These are phyloP conservation scores for Phymatotrichopsis omnivora DNA, from an alignment of 2,329 filamentous ascomycete genomes.

Conservation along the genomic window DNA sequence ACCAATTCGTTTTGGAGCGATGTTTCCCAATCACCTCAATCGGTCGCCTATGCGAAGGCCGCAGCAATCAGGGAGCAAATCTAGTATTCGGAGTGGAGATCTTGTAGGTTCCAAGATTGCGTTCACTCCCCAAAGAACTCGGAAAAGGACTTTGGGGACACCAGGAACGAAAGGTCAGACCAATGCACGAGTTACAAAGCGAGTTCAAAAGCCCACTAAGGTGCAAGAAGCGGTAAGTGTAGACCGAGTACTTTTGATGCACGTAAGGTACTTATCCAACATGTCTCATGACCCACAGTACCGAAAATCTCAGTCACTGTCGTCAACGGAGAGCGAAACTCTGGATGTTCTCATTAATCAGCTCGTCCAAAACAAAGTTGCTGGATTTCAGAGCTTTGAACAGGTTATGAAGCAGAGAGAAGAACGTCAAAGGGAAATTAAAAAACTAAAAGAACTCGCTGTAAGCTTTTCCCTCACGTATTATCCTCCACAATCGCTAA, in stretches of 20 bases:
- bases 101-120: no score
- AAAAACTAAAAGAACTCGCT: slow-evolving; percentile 14
- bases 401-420: slow-evolving; percentile 14
- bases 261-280: not conserved
- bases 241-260: no score
- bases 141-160: no score
- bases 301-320: slow-evolving; percentile 1
- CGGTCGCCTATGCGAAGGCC: no score
- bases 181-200: not conserved
- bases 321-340: slow-evolving; percentile 8
- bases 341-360: slow-evolving; percentile 17
- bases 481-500: not conserved
- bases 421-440: slow-evolving; percentile 18
- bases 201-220: not conserved
- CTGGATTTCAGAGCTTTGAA: slow-evolving; percentile 17
- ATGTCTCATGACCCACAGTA: not conserved
- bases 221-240: slow-evolving; percentile 10
- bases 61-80: no score
- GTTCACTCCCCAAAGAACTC: no score
- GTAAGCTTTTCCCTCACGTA: slow-evolving; percentile 4
- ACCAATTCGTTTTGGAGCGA: no score
- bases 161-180: no score
- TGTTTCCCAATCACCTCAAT: no score
- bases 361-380: slow-evolving; percentile 7
- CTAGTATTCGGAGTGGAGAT: no score